These are phyloP conservation scores for Trichosporon inkin DNA, from an alignment of 1,284 basidiomycete species.

Conservation along the genomic window DNA sequence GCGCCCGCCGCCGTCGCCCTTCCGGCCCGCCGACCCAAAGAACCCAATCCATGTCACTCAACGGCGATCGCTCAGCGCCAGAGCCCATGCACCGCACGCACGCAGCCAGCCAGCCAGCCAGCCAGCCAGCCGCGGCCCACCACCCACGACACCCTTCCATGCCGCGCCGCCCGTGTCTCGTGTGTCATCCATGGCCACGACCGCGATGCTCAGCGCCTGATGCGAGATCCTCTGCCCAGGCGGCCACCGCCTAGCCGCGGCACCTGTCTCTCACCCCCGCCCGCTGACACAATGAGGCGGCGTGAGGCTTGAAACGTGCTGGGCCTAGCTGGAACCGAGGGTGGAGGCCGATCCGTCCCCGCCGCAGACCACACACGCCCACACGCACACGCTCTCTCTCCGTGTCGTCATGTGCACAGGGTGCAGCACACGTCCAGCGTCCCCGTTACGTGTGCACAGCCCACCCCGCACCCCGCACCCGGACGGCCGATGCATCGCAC, in stretches of 20 bases:
- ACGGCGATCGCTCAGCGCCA: background rate
- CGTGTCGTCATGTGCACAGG: background rate
- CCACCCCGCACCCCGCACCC: background rate
- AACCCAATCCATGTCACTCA: conserved; percentile 1
- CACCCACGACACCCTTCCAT: background rate
- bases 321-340: conserved; percentile 3
- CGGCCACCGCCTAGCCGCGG: background rate
- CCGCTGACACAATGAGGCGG: conserved; percentile 1
- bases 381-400: background rate
- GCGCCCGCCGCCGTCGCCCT: background rate
- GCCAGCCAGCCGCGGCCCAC: too few species aligned
- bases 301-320: conserved; percentile 7
- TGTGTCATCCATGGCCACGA: background rate
- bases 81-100: background rate
- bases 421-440: background rate
- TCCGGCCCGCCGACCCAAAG: conserved; percentile 1
- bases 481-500: conserved; percentile 1
- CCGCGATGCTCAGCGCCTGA: background rate
- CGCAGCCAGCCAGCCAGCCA: too few species aligned
- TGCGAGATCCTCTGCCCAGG: background rate
- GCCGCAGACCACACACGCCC: background rate
- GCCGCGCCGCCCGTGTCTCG: background rate
- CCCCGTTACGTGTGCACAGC: background rate
- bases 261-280: background rate
- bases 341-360: conserved; percentile 7